Conservation (phyloP, 164 flowering plant genomes). For the Vitis rotundifolia region DNA sequence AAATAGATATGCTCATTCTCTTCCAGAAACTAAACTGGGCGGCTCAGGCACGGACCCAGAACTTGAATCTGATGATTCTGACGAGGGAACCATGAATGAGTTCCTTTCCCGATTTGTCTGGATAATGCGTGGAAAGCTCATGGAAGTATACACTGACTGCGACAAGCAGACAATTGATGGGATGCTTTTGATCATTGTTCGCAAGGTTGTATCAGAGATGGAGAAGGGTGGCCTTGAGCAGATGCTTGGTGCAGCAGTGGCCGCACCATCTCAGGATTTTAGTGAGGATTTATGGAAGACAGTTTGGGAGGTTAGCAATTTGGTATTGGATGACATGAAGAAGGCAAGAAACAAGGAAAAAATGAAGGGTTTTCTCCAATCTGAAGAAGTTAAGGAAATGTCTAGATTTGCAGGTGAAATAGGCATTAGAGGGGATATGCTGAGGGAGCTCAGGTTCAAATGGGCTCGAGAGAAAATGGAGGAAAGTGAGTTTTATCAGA, state of each 20-base stretch:
- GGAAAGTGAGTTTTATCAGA: constrained; percentile 66
- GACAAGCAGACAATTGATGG: constrained; percentile 70
- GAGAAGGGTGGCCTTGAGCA: constrained; percentile 57
- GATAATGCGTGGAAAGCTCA: constrained; percentile 70
- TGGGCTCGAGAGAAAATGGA: constrained; percentile 94
- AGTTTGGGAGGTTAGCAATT: constrained; percentile 75
- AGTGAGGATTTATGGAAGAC: constrained; percentile 88
- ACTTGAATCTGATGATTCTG: constrained; percentile 17
- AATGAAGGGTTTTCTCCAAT: constrained; percentile 71
- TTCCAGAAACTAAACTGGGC: constrained; percentile 14
- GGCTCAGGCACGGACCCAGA: constrained; percentile 1
- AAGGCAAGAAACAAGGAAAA: constrained; percentile 77
- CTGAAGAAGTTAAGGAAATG: constrained; percentile 76
- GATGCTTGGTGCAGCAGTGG: constrained; percentile 29
- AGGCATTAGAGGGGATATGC: constrained; percentile 88
- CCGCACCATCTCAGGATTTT: constrained; percentile 46
- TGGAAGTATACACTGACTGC: constrained; percentile 49
- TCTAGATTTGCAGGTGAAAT: constrained; percentile 78
- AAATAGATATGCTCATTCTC: constrained; percentile 30
- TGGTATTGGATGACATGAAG: constrained; percentile 74
- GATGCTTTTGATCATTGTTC: constrained; percentile 73
- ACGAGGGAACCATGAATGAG: constrained; percentile 59
- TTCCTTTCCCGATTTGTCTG: constrained; percentile 81
- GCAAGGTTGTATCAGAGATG: constrained; percentile 68
- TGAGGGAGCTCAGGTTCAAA: constrained; percentile 84